A percentile compares a stretch with the other conserved stretches of the same genome.
Conservation (phyloP, 2,329 filamentous ascomycete genomes). For the Chaetomiaceae sp. region DNA sequence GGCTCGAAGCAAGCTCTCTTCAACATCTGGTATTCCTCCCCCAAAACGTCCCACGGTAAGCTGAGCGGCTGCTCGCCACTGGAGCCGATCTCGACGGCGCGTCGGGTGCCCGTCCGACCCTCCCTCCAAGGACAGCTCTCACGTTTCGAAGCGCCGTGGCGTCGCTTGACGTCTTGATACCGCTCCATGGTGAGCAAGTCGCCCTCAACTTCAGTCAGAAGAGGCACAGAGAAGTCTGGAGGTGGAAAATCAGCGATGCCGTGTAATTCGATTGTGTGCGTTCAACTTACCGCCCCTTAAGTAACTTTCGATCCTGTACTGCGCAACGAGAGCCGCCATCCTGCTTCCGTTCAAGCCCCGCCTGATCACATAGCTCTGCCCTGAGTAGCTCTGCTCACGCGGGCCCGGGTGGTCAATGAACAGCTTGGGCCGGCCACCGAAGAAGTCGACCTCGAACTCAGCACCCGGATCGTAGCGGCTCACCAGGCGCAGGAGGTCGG, state of each 20-base stretch:
- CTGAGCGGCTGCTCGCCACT: conserved; percentile 2
- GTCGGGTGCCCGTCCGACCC: conserved; percentile 4
- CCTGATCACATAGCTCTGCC: conserved; percentile 18
- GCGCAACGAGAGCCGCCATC: conserved; percentile 14
- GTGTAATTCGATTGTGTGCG: not conserved
- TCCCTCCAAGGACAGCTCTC: conserved; percentile 10
- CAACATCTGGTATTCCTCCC: conserved; percentile 16
- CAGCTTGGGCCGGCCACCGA: conserved; percentile 19
- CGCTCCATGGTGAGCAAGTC: conserved; percentile 13
- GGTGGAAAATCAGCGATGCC: not conserved
- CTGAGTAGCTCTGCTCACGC: conserved; percentile 8
- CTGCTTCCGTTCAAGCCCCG: conserved; percentile 10
- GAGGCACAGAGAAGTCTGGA: conserved; percentile 18
- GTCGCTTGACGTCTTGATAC: conserved; percentile 16
- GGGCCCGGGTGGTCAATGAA: conserved; percentile 13
- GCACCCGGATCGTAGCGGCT: conserved; percentile 18
- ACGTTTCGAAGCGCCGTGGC: conserved; percentile 2
- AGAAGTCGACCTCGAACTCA: conserved; percentile 21
- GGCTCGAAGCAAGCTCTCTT: conserved; percentile 17
- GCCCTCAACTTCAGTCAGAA: conserved; percentile 13
- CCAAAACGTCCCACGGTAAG: conserved; percentile 18
- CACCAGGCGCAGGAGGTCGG: conserved; percentile 16
- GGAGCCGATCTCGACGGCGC: conserved; percentile 9
- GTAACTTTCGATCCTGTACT: conserved; percentile 19
- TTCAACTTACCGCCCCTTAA: conserved; percentile 15